Evolutionary conservation across 208 protist genomes (phyloP).

Genomic region (Eutreptiella sp.): DNA sequence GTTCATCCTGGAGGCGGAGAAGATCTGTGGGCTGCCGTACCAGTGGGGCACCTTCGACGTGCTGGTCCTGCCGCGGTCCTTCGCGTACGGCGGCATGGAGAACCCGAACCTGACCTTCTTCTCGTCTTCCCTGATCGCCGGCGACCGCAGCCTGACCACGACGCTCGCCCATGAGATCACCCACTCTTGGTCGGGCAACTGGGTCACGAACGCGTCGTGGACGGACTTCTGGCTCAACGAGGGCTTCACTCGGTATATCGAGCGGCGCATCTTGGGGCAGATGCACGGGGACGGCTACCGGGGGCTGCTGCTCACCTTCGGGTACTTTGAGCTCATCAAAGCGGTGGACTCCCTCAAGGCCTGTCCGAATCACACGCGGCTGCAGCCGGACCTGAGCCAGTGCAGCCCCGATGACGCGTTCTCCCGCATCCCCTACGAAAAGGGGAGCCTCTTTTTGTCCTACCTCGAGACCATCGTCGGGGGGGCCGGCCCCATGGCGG

Average conservation of each 20-base stretch:
- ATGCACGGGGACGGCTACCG: slow-evolving; percentile 27
- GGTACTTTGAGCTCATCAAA: background rate
- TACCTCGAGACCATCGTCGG: background rate
- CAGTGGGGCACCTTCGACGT: slow-evolving; percentile 58
- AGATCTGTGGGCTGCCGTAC: slow-evolving; percentile 48
- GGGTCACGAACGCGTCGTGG: slow-evolving; percentile 46
- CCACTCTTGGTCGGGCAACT: slow-evolving; percentile 63
- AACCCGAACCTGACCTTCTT: slow-evolving; percentile 53
- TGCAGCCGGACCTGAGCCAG: background rate
- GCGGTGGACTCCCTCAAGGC: background rate
- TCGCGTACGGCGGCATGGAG: slow-evolving; percentile 75
- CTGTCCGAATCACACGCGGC: background rate
- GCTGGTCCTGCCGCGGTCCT: slow-evolving; percentile 62
- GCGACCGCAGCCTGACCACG: slow-evolving; percentile 55
- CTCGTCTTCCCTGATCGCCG: slow-evolving; percentile 65
- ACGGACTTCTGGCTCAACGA: slow-evolving; percentile 65
- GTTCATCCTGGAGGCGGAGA: slow-evolving; percentile 48
- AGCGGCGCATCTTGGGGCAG: slow-evolving; percentile 46
- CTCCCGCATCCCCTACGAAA: background rate
- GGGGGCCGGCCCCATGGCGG: background rate
- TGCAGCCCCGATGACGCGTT: too few relatives aligned
- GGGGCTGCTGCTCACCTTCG: background rate
- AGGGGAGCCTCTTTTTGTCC: background rate
- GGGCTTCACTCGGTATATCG: slow-evolving; percentile 15
- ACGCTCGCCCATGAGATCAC: slow-evolving; percentile 72